Evolutionary conservation across 1,284 basidiomycete species (phyloP).

Genomic region (Gymnopus androsaceus): DNA sequence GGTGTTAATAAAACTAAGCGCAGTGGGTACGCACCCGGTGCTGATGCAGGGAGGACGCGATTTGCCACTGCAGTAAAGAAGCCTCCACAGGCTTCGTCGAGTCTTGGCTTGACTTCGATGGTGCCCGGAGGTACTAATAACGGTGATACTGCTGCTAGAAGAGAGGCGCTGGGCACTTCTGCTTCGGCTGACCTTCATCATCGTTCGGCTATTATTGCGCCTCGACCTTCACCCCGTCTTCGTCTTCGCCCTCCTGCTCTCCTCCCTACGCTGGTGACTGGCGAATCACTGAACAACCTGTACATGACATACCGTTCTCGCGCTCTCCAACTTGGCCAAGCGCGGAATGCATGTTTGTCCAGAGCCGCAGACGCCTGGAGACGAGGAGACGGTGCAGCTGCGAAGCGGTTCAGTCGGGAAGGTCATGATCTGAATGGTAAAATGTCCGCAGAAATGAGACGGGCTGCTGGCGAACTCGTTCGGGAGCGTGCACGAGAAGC

Average conservation of each 20-base stretch:
- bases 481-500: constrained; percentile 76
- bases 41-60: constrained; percentile 80
- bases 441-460: constrained; percentile 83
- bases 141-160: constrained; percentile 43
- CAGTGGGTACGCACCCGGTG: constrained; percentile 35
- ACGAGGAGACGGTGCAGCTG: constrained; percentile 90
- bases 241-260: constrained; percentile 82
- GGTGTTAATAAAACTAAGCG: constrained; percentile 38
- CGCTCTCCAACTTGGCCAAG: constrained; percentile 88
- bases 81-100: constrained; percentile 30
- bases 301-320: constrained; percentile 88
- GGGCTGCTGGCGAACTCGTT: constrained; percentile 79
- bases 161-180: constrained; percentile 57
- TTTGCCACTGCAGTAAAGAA: constrained; percentile 85
- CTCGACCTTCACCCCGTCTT: constrained; percentile 81
- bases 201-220: constrained; percentile 72
- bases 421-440: constrained; percentile 91
- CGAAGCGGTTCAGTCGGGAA: constrained; percentile 91
- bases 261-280: constrained; percentile 87
- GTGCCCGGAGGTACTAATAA: constrained; percentile 33
- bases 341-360: constrained; percentile 92
- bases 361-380: constrained; percentile 95
- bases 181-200: constrained; percentile 61
- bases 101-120: constrained; percentile 19
- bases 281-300: constrained; percentile 73